phyloP scores from a whole-genome alignment of 1,139 yeast genomes.

The Entelexis sorbosivorans region DNA sequence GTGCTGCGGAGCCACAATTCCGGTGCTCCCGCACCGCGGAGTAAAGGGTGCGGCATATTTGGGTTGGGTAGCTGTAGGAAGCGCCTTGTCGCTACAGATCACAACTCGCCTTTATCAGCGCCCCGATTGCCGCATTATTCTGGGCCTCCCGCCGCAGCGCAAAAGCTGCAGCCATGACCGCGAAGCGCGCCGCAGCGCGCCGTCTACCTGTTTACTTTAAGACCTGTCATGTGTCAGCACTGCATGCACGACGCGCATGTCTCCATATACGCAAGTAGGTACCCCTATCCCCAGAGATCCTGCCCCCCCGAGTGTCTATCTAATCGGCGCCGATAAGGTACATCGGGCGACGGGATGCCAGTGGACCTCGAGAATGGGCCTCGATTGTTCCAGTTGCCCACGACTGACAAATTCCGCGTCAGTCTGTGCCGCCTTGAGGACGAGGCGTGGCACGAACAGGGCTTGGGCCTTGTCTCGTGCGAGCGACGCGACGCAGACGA shows the following conservation, averaged over 20 bases:
- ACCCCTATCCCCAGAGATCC: conserved; percentile 1
- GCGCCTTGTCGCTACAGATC: too few relatives aligned
- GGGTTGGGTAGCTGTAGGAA: too few relatives aligned
- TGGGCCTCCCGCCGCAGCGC: too few relatives aligned
- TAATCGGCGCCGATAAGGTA: conserved; percentile 1
- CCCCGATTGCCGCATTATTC: too few relatives aligned
- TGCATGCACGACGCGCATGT: conserved; percentile 6
- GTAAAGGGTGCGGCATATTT: too few relatives aligned
- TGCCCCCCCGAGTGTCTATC: background rate
- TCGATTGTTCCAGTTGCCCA: conserved; percentile 26
- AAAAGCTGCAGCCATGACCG: too few relatives aligned
- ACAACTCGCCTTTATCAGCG: too few relatives aligned
- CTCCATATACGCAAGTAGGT: background rate
- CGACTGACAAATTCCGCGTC: conserved; percentile 55
- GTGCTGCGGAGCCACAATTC: too few relatives aligned
- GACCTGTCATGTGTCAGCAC: background rate
- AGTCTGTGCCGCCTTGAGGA: conserved; percentile 75
- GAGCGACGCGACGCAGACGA: conserved; percentile 34
- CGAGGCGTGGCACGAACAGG: conserved; percentile 84
- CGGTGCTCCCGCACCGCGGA: too few relatives aligned
- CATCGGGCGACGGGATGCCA: background rate
- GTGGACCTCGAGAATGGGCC: background rate
- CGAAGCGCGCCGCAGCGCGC: too few relatives aligned
- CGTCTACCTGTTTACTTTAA: background rate
- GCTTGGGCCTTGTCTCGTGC: conserved; percentile 85